Evolutionary conservation across 106 monocot species (phyloP), one percentile per base, ranked within the genome.

Genomic region (Dendrobium nobile): DNA sequence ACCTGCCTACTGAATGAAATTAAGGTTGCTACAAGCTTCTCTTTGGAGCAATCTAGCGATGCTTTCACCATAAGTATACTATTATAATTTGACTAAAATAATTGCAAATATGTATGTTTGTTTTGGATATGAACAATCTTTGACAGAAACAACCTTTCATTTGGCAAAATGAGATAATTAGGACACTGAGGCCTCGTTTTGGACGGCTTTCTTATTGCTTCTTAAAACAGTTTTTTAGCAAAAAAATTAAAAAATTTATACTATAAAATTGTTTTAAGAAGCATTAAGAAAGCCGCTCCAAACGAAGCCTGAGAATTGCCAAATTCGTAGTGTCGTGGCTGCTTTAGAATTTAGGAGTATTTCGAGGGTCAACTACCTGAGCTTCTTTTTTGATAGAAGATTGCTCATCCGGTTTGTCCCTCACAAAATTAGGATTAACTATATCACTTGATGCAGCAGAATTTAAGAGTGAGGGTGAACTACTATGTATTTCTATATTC

Each of bases 291-390:
- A 31, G 31, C 31, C 31, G 31, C 31, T 31, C 31, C 31, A 31
- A 31, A 31, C 31, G 31, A 31, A 31, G 31, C 31, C 31, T 31
- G 67, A 97, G 92, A 77, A 90, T 92, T 73, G 37, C 92, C 96
- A 87, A 94, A 96, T 80, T 97, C 96, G 83, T 89, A 97, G 65
- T 94, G 96, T 90, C 94, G 92, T 81, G 94, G 90, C 67, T 97
- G 96, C 92, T 92, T 92, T 77, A 97, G 65, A 76, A 89, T 68
- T 10, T 83, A 79, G 4, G 73, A 77, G n/a, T 80, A 84, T 77
- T 70, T 45, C 24, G 1, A 79, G 59, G 55, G 83, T 0, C 8
- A 73, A 64, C 74, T 64, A 72, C 43, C 73, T 86, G 54, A 2
- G 41, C 11, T 6, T 41, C 41, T 67, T 75, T 44, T 13, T 44